Conservation (phyloP, 2,329 filamentous ascomycete species). For the Sporothrix brunneoviolacea region DNA sequence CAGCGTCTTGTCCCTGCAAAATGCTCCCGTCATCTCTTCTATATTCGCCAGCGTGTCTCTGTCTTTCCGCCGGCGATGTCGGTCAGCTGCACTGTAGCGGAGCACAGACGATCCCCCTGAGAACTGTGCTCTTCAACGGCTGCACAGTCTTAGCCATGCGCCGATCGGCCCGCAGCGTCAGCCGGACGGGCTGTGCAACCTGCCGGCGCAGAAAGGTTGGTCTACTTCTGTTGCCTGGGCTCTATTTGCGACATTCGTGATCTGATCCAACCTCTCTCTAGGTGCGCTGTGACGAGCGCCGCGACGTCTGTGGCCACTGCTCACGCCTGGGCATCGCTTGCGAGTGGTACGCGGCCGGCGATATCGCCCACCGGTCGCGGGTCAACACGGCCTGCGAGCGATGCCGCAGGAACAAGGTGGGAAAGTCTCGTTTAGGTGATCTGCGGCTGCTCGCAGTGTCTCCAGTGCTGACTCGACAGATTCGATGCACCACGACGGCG, state of each 20-base stretch:
- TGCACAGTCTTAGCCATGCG: not conserved
- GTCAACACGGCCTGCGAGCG: slow-evolving; percentile 9
- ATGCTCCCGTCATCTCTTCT: not conserved
- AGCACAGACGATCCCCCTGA: no score
- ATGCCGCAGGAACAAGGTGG: slow-evolving; percentile 7
- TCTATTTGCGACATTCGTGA: no score
- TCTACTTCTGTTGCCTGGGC: no score
- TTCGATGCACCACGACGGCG: not conserved
- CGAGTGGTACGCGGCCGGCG: slow-evolving; percentile 5
- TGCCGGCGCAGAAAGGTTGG: slow-evolving; percentile 7
- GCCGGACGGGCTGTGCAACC: slow-evolving; percentile 8
- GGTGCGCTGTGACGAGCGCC: slow-evolving; percentile 8
- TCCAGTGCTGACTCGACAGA: no score
- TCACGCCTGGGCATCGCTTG: slow-evolving; percentile 1
- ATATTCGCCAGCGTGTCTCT: not conserved
- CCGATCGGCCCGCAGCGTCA: not conserved
- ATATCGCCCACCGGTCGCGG: slow-evolving; percentile 5
- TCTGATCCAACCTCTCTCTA: not conserved
- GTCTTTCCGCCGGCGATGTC: no score
- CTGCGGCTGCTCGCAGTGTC: not conserved
- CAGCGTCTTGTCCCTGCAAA: no score
- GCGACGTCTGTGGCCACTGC: slow-evolving; percentile 1
- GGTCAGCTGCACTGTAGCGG: no score
- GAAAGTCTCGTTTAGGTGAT: not conserved
- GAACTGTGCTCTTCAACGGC: no score